Evolutionary conservation across 805 yeast genomes (phyloP).

Genomic region (Metschnikowia vanudenii): DNA sequence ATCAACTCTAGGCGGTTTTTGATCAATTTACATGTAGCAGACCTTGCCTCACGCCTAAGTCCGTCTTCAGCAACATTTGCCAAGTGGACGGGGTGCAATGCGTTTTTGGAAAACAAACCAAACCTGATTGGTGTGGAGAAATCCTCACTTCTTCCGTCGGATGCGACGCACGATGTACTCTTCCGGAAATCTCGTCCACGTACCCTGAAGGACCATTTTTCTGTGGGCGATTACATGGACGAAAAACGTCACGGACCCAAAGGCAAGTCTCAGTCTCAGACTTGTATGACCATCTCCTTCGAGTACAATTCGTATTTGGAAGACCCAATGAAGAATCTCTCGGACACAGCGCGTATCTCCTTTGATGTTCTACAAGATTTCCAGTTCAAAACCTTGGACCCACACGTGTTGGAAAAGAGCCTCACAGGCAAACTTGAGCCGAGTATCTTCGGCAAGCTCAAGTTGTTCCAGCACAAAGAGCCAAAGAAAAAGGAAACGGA

Average conservation of each 20-base stretch:
- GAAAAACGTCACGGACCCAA: not conserved
- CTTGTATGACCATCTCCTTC: slow-evolving; percentile 39
- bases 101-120: slow-evolving; percentile 2
- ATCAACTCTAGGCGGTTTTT: slow-evolving; percentile 34
- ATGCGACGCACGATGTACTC: slow-evolving; percentile 1
- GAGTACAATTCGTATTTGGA: slow-evolving; percentile 34
- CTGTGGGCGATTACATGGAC: slow-evolving; percentile 9
- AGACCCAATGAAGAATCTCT: slow-evolving; percentile 30
- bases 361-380: slow-evolving; percentile 29
- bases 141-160: slow-evolving; percentile 1
- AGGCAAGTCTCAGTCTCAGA: slow-evolving; percentile 11
- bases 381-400: slow-evolving; percentile 24
- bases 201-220: slow-evolving; percentile 1
- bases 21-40: slow-evolving; percentile 44
- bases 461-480: slow-evolving; percentile 23
- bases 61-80: slow-evolving; percentile 24
- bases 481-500: slow-evolving; percentile 14
- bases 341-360: slow-evolving; percentile 24
- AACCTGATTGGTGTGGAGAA: slow-evolving; percentile 1
- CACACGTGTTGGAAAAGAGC: slow-evolving; percentile 27
- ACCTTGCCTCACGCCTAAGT: slow-evolving; percentile 33
- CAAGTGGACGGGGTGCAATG: slow-evolving; percentile 13
- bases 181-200: not conserved
- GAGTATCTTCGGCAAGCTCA: slow-evolving; percentile 22
- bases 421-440: slow-evolving; percentile 27